Evolutionary conservation across 129 eudicot genomes (phyloP).

Genomic region (Helianthus annuus): HanXRQr2.0-SUNRISE NC_035446.2:126268511-126269010

Average conservation of each 20-base stretch:
- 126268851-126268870: constrained; percentile 23
- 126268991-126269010: no score
- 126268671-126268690: not conserved
- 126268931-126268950: no score
- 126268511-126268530: not conserved
- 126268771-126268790: constrained; percentile 46
- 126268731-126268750: not conserved
- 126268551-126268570: not conserved
- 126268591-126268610: not conserved
- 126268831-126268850: constrained; percentile 91
- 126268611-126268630: not conserved
- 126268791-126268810: constrained; percentile 60
- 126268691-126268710: not conserved
- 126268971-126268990: no score
- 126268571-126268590: not conserved
- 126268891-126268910: not conserved
- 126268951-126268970: no score
- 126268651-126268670: not conserved
- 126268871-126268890: not conserved
- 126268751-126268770: not conserved
- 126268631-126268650: not conserved
- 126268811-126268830: constrained; percentile 75
- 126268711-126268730: not conserved
- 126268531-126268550: not conserved
- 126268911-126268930: no score